Evolutionary conservation across 2,329 filamentous ascomycete species (phyloP), one percentile per base, ranked within the genome.

Genomic region (Colletotrichum gloeosporioides): DNA sequence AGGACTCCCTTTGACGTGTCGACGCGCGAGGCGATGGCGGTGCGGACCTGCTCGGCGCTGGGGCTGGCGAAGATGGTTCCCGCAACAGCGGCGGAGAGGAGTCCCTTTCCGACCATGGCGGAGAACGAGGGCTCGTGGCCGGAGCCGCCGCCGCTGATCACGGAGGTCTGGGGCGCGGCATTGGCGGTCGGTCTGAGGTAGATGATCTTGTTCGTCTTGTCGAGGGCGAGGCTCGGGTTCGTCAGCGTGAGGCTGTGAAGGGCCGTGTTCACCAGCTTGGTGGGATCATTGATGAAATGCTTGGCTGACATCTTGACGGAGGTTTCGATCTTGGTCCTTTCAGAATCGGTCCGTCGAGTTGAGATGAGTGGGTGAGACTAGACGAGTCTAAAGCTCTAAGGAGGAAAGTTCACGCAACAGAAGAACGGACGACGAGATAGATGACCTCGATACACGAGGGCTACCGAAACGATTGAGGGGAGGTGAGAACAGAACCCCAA

Each of bases 261-360:
- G 61, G 96, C 95, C 57, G 92, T 89, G 82, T 92, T 90, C 83
- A 98, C 95, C 68, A 98, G 92, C 81, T 94, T 90, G 69, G 92
- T 92, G 57, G 96, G 92, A 83, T 98, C 94, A 84, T 95, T 93
- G 88, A 98, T 92, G 88, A 98, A 98, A 87, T 98, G 96, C 88
- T 97, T 98, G 77, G 89, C 83, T 36, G 91, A 91, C 86, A 88
- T 88, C 79, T 49, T 82, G 78, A 32, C 55, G 57, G 32, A 31
- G 55, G 10, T 27, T n/a, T 12, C 25, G 59, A 9, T 36, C 27
- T 34, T 34, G 29, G 39, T 61, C 12, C 25, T 29, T 27, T 64
- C 34, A 44, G 64, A n/a, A 25, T 15, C 18, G 57, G 64, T 59
- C 29, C 15, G 34, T 53, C 44, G 44, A 34, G 67, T 53, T 39